phyloP scores from a whole-genome alignment of 2,329 filamentous ascomycete genomes.

The Phoma sp. region DNA sequence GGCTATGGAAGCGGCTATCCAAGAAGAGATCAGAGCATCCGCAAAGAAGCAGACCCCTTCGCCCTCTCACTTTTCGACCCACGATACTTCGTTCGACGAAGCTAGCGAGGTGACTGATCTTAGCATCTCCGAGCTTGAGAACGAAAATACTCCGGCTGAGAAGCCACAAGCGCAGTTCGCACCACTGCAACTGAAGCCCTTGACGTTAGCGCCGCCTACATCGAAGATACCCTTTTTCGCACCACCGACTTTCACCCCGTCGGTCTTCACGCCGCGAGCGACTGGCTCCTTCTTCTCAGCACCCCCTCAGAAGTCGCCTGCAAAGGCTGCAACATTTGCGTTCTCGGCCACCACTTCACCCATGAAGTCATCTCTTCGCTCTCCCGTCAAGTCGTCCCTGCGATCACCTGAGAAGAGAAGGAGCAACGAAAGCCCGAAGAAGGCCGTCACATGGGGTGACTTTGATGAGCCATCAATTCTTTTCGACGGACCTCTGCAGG shows the following conservation, averaged over 20 bases:
- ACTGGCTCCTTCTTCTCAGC: conserved; percentile 4
- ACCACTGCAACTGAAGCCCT: conserved; percentile 15
- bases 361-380: conserved; percentile 36
- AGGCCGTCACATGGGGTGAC: conserved; percentile 44
- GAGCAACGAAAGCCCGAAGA: conserved; percentile 42
- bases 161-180: conserved; percentile 11
- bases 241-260: conserved; percentile 14
- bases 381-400: conserved; percentile 42
- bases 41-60: conserved; percentile 36
- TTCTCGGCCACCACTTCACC: conserved; percentile 30
- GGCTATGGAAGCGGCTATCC: conserved; percentile 33
- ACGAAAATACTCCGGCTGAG: conserved; percentile 19
- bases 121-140: conserved; percentile 20
- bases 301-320: conserved; percentile 12
- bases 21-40: conserved; percentile 33
- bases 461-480: conserved; percentile 30
- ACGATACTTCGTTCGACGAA: conserved; percentile 24
- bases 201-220: conserved; percentile 26
- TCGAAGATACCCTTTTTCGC: conserved; percentile 15
- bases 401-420: conserved; percentile 45
- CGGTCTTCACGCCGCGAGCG: conserved; percentile 12
- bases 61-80: conserved; percentile 18
- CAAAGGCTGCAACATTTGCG: conserved; percentile 12
- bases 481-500: conserved; percentile 48
- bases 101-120: conserved; percentile 22